Evolutionary conservation across 768 basidiomycete genomes (phyloP).

Genomic region (Tulasnella sp.): DNA sequence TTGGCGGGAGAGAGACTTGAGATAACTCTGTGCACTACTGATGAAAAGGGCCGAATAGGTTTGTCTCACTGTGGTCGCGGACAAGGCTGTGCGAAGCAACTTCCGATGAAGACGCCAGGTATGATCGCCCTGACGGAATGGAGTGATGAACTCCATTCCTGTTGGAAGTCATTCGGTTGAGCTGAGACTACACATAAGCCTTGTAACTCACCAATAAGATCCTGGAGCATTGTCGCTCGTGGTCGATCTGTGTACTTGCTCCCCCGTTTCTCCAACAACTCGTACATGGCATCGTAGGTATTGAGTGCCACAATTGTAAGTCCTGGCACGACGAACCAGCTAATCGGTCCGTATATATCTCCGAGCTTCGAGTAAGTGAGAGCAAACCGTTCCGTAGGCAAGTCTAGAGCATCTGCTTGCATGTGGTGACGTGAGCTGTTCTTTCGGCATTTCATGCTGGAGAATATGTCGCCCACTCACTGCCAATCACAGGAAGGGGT

Average conservation of each 20-base stretch:
- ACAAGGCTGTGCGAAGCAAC: not conserved
- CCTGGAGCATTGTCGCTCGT: not conserved
- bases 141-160: not conserved
- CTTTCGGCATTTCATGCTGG: too few relatives aligned
- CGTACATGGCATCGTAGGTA: not conserved
- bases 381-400: too few relatives aligned
- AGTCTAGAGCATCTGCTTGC: too few relatives aligned
- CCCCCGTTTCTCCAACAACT: not conserved
- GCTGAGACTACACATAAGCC: too few relatives aligned
- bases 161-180: not conserved
- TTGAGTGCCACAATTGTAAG: too few relatives aligned
- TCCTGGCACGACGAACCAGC: too few relatives aligned
- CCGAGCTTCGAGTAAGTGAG: too few relatives aligned
- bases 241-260: not conserved
- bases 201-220: not conserved
- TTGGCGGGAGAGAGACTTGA: not conserved
- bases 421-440: too few relatives aligned
- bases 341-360: too few relatives aligned
- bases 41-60: not conserved
- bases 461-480: too few relatives aligned
- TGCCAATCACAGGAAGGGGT: too few relatives aligned
- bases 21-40: not conserved
- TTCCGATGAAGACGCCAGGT: not conserved
- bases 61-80: not conserved
- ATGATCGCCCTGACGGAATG: not conserved